Evolutionary conservation across 371 early-diverging fungal genomes (phyloP).

Genomic region (Actinomucor elegans): DNA sequence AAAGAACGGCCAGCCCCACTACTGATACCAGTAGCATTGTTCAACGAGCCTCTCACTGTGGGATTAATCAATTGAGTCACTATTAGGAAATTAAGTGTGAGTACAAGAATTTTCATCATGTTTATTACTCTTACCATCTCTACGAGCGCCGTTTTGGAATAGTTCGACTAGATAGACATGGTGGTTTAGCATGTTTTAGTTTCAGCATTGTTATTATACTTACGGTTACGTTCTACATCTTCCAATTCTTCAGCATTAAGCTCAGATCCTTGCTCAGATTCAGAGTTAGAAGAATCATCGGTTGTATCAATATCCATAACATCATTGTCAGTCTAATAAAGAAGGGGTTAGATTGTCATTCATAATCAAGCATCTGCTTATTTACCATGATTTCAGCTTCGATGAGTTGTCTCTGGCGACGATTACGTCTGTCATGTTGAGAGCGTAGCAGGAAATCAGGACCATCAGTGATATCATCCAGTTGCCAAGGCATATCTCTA

Average conservation of each 20-base stretch:
- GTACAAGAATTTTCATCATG: no score
- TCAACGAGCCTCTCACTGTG: constrained; percentile 4
- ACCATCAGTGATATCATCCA: constrained; percentile 18
- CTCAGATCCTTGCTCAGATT: no score
- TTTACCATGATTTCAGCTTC: constrained; percentile 1
- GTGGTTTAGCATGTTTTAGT: background rate
- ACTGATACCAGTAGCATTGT: background rate
- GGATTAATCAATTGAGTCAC: constrained; percentile 6
- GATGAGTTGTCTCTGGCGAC: background rate
- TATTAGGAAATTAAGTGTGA: background rate
- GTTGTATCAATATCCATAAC: constrained; percentile 21
- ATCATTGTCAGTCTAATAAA: constrained; percentile 19
- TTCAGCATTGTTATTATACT: background rate
- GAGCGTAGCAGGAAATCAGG: background rate
- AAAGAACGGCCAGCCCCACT: background rate
- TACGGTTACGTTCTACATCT: constrained; percentile 36
- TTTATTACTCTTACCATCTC: background rate
- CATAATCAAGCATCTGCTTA: background rate
- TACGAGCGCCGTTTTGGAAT: background rate
- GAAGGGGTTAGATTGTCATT: no score
- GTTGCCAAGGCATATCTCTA: constrained; percentile 18
- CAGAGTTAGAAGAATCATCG: constrained; percentile 26
- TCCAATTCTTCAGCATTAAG: constrained; percentile 25
- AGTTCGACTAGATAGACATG: background rate
- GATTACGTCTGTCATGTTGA: background rate